A percentile compares a stretch with the other conserved stretches of the same genome.
These are phyloP conservation scores for Phaffia rhodozyma DNA, from an alignment of 1,284 basidiomycete species.

Conservation along the genomic window DNA sequence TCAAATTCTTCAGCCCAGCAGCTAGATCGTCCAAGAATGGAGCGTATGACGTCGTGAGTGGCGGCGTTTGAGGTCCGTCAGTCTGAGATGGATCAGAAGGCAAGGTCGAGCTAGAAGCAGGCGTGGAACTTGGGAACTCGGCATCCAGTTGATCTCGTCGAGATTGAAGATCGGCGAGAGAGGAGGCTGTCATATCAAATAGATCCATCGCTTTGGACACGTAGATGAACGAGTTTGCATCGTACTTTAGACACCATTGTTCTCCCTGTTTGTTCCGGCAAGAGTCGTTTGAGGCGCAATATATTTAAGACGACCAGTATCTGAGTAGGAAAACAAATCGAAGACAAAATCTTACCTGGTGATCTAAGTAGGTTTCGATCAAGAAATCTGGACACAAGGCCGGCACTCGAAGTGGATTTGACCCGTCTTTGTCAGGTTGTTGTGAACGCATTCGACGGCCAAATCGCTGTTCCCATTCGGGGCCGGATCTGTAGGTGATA, in stretches of 20 bases:
- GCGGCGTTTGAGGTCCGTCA: conserved; percentile 27
- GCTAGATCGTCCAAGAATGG: conserved; percentile 72
- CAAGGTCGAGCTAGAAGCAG: conserved; percentile 25
- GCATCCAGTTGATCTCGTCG: conserved; percentile 30
- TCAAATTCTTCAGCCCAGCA: conserved; percentile 64
- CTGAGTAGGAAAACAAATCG: background rate
- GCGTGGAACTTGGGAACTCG: conserved; percentile 30
- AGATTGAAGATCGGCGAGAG: conserved; percentile 53
- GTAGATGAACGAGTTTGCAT: conserved; percentile 98
- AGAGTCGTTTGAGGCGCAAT: background rate
- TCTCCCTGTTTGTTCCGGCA: conserved; percentile 49
- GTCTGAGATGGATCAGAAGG: conserved; percentile 3
- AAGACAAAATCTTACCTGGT: conserved; percentile 48
- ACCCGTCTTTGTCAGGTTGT: conserved; percentile 23
- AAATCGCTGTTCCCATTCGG: conserved; percentile 97
- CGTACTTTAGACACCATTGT: conserved; percentile 96
- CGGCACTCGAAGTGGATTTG: conserved; percentile 43
- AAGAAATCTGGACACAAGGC: conserved; percentile 92
- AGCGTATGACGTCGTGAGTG: conserved; percentile 40
- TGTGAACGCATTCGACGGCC: conserved; percentile 47
- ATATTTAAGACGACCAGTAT: background rate
- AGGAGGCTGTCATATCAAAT: conserved; percentile 82
- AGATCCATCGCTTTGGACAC: conserved; percentile 98
- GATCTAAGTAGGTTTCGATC: conserved; percentile 97
- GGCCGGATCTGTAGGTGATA: conserved; percentile 96